Base-by-base conservation (phyloP, 1,284 basidiomycete species). In the Cryptococcus sp. region DNA sequence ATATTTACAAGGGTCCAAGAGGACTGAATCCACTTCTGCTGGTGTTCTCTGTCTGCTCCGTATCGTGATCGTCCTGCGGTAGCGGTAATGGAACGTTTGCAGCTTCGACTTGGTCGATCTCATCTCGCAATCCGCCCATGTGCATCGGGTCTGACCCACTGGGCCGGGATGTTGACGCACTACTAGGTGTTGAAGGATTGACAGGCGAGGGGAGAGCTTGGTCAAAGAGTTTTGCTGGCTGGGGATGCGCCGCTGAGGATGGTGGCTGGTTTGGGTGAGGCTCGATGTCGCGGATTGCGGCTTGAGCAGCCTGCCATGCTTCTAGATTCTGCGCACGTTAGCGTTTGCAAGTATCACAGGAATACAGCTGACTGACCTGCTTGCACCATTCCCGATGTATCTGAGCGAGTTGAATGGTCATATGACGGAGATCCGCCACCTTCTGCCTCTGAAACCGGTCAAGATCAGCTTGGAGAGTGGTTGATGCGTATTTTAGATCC, bases 371-470 rank as follows among this genome's bases (percentile, higher is more conserved):
- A 73, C 77, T 49, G 56, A 91, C 91, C 83, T 91, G 88, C 76
- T 87, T 84, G 71, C 91, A 94, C 88, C 91, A 97, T 59, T 98
- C 94, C 46, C 88, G 83, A 73, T 99, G 96, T 55, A 86, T 86
- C 61, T 82, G 82, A 1, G 91, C 90, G 80, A 97, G 87, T 64
- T 84, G 83, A 57, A 98, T 87, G 48, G 88, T 80, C 87, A 98
- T 91, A 67, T 93, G 86, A 37, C 90, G 80, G 57, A 98, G 66
- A 77, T 99, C 96, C 2, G 90, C 89, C 4, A 99, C 94, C 73
- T 99, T 99, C 77, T 98, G 92, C 19, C 96, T 82, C 73, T 99
- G 96, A 77, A 99, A 99, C 39, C 96, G 83, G 76, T 99, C 96
- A 58, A 99, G 79, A 76, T 98, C 96, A 5, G 91, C 90, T 73